Evolutionary conservation across 257 asterid genomes (phyloP), one percentile per base, ranked within the genome.

Genomic region (Cruciata laevipes): DNA sequence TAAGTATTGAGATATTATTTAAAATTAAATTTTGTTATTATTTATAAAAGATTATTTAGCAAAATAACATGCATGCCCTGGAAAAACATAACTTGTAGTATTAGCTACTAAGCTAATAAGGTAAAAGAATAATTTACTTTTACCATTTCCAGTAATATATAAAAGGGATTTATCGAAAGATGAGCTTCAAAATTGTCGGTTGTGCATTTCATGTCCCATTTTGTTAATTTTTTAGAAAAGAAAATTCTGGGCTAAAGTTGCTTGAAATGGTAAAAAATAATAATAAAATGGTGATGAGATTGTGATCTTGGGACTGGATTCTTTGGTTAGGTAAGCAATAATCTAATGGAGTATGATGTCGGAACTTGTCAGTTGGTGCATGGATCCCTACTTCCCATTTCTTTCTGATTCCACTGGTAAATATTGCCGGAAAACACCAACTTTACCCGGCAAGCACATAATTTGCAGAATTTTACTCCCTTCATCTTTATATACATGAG

Each of bases 221-320:
- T 47, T 47, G 18, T n/a, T n/a, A n/a, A n/a, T n/a, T n/a, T n/a
- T n/a, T n/a, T n/a, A n/a, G n/a, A n/a, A n/a, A n/a, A n/a, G n/a
- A n/a, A n/a, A n/a, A n/a, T n/a, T n/a, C 42, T 2, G 30, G n/a
- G 11, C 21, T n/a, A 30, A 27, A 42, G 44, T 69, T 31, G 24
- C 16, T 40, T 30, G 10, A 59, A 38, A 18, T 5, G 49, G 38
- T 13, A 18, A n/a, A n/a, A n/a, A n/a, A n/a, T n/a, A n/a, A n/a
- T n/a, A n/a, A n/a, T 10, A 27, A 13, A 1, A 14, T 58, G 44
- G 27, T 42, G 63, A 18, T 57, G n/a, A 27, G 56, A 8, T 14
- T 69, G 55, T 57, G 66, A 57, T 69, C 25, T 18, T 40, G 24
- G 30, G 32, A 42, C 3, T 52, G 35, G 71, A 67, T 37, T 52